Percentiles rank a stretch among this genome's conserved stretches.
Conservation (phyloP, 345 rosid species). For the Eucalyptus grandis region DNA sequence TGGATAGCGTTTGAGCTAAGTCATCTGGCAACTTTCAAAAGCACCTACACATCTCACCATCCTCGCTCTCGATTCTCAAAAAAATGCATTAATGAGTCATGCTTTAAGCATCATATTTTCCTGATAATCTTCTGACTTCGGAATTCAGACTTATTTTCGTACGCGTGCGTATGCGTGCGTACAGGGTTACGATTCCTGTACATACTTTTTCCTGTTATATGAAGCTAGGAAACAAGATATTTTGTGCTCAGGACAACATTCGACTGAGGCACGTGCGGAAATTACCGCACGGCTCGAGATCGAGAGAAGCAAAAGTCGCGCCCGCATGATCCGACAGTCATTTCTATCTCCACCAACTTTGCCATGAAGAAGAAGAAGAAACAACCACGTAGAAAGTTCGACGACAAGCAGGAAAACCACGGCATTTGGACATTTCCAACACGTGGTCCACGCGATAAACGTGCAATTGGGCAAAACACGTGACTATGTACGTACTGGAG, state of each 20-base stretch:
- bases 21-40: background rate
- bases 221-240: background rate
- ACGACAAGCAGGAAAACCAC: background rate
- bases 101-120: background rate
- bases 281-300: background rate
- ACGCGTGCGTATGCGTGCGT: background rate
- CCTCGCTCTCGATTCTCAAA: background rate
- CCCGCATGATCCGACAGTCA: background rate
- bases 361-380: background rate
- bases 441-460: background rate
- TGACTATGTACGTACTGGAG: background rate
- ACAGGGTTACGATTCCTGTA: background rate
- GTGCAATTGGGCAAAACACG: background rate
- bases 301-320: background rate
- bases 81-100: background rate
- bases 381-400: background rate
- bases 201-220: background rate
- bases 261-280: background rate
- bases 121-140: background rate
- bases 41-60: background rate
- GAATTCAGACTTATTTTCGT: background rate
- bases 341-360: background rate
- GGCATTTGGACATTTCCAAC: background rate
- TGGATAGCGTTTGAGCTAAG: background rate
- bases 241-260: background rate